phyloP scores from a whole-genome alignment of 768 basidiomycete genomes.

The Auriscalpium vulgare region DNA sequence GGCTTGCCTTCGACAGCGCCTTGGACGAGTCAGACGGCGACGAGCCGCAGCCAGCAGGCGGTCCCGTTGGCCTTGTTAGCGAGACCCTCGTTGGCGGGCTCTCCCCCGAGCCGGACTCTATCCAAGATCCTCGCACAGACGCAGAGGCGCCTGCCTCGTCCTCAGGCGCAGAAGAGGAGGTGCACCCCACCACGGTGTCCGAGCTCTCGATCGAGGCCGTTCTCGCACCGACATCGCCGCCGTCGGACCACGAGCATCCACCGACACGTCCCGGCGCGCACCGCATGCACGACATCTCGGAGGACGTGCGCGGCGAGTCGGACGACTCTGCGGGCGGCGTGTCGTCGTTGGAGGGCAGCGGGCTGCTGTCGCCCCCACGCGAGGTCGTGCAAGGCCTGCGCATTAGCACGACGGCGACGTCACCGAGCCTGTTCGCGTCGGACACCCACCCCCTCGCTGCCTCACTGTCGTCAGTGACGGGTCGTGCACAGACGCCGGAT shows the following conservation, averaged over 20 bases:
- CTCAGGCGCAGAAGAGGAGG: background rate
- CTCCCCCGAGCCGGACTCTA: slow-evolving; percentile 1
- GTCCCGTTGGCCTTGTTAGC: background rate
- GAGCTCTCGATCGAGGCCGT: slow-evolving; percentile 44
- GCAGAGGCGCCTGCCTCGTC: background rate
- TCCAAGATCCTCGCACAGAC: background rate
- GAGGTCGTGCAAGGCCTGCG: slow-evolving; percentile 45
- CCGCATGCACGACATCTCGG: slow-evolving; percentile 22
- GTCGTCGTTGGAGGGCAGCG: background rate
- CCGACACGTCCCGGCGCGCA: slow-evolving; percentile 32
- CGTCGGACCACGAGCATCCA: slow-evolving; percentile 15
- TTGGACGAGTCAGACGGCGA: background rate
- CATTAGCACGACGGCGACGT: slow-evolving; percentile 38
- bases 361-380: background rate
- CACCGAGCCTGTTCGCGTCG: slow-evolving; percentile 15
- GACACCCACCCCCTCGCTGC: slow-evolving; percentile 8
- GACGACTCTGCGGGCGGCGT: slow-evolving; percentile 3
- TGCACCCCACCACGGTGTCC: background rate
- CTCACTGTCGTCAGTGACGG: slow-evolving; percentile 18
- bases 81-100: background rate
- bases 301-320: slow-evolving; percentile 9
- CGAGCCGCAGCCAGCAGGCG: background rate
- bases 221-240: slow-evolving; percentile 27
- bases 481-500: background rate
- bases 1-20: slow-evolving; percentile 3